A percentile compares a stretch with the other conserved stretches of the same genome.
phyloP scores from a whole-genome alignment of 75 land plant genomes.

The Pseudotsuga menziesii region DNA sequence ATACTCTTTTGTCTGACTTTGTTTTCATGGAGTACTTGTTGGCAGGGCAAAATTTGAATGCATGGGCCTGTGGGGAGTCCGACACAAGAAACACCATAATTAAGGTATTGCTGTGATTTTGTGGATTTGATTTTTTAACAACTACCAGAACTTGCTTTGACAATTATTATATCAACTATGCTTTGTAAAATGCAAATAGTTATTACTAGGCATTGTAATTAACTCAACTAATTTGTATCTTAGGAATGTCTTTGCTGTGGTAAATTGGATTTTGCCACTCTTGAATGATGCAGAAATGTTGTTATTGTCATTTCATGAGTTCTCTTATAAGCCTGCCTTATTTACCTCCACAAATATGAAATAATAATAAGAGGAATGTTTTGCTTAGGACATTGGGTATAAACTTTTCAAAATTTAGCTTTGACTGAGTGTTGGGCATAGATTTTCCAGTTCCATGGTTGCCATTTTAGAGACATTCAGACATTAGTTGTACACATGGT shows the following conservation, averaged over 20 bases:
- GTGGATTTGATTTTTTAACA: not conserved
- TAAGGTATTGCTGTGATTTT: constrained; percentile 6
- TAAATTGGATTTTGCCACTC: not conserved
- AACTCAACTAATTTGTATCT: not conserved
- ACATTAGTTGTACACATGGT: too few species aligned
- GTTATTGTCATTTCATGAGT: too few species aligned
- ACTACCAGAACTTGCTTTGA: not conserved
- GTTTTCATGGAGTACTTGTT: not conserved
- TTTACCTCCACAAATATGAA: too few species aligned
- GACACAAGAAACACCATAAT: not conserved
- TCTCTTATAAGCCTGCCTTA: too few species aligned
- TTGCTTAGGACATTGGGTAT: too few species aligned
- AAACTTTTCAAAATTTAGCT: too few species aligned
- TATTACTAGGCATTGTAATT: not conserved
- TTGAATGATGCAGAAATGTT: not conserved
- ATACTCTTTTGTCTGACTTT: not conserved
- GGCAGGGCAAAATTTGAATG: constrained; percentile 2
- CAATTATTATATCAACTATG: not conserved
- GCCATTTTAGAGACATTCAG: too few species aligned
- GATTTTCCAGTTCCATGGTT: too few species aligned
- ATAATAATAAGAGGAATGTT: too few species aligned
- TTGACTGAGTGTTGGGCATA: too few species aligned
- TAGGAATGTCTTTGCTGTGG: not conserved
- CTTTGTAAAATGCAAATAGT: not conserved
- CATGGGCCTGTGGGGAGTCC: not conserved